Conservation (phyloP, 176 grass and related monocot species). For the Dendrocalamus sinicus region DNA sequence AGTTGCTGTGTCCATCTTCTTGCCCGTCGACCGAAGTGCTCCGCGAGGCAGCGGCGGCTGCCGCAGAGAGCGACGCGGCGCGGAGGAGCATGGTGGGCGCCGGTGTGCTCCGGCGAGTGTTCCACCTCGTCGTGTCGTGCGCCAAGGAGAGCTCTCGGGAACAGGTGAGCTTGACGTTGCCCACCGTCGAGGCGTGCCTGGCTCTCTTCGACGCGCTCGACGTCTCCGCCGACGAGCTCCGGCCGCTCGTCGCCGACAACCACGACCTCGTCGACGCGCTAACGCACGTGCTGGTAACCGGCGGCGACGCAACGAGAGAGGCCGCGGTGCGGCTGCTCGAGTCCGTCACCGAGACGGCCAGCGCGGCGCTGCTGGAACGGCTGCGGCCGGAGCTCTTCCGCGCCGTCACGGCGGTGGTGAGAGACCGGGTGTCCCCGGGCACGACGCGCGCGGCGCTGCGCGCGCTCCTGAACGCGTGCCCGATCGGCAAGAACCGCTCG, state of each 20-base stretch:
- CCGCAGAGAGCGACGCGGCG: neutral
- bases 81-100: conserved; percentile 39
- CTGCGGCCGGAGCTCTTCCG: conserved; percentile 45
- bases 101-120: conserved; percentile 35
- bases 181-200: conserved; percentile 28
- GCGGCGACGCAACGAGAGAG: neutral
- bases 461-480: conserved; percentile 29
- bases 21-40: conserved; percentile 11
- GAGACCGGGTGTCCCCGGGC: conserved; percentile 31
- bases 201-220: conserved; percentile 39
- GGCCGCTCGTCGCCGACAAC: neutral
- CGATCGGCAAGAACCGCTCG: conserved; percentile 32
- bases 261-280: conserved; percentile 44
- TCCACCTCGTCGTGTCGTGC: conserved; percentile 25
- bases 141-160: neutral
- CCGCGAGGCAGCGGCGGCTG: neutral
- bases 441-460: conserved; percentile 50
- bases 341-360: neutral
- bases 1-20: neutral
- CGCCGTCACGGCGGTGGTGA: conserved; percentile 38
- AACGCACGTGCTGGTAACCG: conserved; percentile 28
- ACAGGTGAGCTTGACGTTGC: neutral
- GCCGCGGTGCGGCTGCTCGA: conserved; percentile 43
- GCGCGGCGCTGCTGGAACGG: conserved; percentile 3
- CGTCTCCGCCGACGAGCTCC: conserved; percentile 37